These are phyloP conservation scores for Myxozyma nipponensis DNA, from an alignment of 805 yeast species.

Conservation along the genomic window DNA sequence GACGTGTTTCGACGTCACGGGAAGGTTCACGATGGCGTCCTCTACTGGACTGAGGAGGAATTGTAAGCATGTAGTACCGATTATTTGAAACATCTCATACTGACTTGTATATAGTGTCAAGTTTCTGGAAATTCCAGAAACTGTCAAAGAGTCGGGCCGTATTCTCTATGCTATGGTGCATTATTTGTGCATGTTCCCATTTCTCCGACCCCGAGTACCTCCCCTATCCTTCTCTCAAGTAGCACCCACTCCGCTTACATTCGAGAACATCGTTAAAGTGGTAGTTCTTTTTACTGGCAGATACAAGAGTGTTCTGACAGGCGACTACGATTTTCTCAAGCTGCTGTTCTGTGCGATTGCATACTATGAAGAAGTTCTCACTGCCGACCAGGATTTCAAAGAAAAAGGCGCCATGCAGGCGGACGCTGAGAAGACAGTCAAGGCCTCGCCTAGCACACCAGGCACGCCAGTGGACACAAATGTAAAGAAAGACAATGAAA, in stretches of 20 bases:
- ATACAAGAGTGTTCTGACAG: constrained; percentile 38
- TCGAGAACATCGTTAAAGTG: constrained; percentile 45
- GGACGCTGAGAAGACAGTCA: background rate
- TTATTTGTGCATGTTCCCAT: constrained; percentile 50
- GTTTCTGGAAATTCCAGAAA: constrained; percentile 39
- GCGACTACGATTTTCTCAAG: constrained; percentile 42
- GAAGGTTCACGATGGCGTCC: constrained; percentile 24
- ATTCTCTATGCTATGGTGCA: constrained; percentile 43
- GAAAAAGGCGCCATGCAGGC: constrained; percentile 12
- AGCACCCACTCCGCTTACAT: constrained; percentile 36
- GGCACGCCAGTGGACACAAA: background rate
- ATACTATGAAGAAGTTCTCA: constrained; percentile 12
- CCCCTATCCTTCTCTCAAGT: constrained; percentile 17
- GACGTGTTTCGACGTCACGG: constrained; percentile 31
- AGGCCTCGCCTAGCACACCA: background rate
- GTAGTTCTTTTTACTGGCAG: constrained; percentile 46
- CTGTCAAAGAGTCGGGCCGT: constrained; percentile 35
- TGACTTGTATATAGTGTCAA: constrained; percentile 14
- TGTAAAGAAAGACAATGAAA: background rate
- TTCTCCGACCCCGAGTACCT: constrained; percentile 37
- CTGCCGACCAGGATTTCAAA: constrained; percentile 6
- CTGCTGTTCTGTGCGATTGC: constrained; percentile 50
- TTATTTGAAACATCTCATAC: background rate
- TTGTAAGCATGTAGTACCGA: constrained; percentile 12
- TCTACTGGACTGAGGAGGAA: constrained; percentile 23